Evolutionary conservation across 495 filamentous ascomycete species (phyloP), one percentile per base, ranked within the genome.

Genomic region (Penicillium chermesinum): DNA sequence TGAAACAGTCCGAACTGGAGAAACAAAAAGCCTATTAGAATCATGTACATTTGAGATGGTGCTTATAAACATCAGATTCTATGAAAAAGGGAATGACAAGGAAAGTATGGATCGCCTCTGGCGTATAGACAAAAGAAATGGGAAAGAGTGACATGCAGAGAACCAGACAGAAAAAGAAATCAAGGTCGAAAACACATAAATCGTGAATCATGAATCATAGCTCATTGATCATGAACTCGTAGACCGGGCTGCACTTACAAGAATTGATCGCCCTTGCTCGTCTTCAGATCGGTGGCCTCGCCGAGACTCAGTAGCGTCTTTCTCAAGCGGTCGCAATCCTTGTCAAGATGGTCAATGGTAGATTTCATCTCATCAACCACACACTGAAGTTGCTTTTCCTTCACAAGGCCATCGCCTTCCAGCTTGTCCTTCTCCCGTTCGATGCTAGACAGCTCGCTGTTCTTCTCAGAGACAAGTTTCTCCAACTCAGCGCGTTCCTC

Each of bases 1-100:
- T 66, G 66, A 84, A 84, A 22, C 77, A 74, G 56, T 82, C 80
- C 50, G 74, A 61, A 68, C 79, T 84, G 72, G 55, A 71, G 40
- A 46, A 57, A 37, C 18, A 50, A 45, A 46, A 56, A 55, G 53
- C 46, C 64, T 63, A 71, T 75, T 67, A 73, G 71, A 75, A 57
- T 44, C 64, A 59, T 52, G 54, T 65, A 65, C 53, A 60, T 69
- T 59, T 60, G 59, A 62, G 61, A 55, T 19, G 40, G 25, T 43
- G 34, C 57, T 66, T 71, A 65, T 65, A 57, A 52, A 70, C 62
- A 69, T 53, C 39, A 59, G 46, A 55, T 55, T 71, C 61, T 67
- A 69, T 67, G 56, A 45, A 57, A 38, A 25, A 40, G 41, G 12
- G 19, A 51, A 54, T 48, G 25, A 56, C 48, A 53, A 50, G 16